phyloP scores from a whole-genome alignment of 2,329 filamentous ascomycete species.

The Arthrobotrys conoides region DNA sequence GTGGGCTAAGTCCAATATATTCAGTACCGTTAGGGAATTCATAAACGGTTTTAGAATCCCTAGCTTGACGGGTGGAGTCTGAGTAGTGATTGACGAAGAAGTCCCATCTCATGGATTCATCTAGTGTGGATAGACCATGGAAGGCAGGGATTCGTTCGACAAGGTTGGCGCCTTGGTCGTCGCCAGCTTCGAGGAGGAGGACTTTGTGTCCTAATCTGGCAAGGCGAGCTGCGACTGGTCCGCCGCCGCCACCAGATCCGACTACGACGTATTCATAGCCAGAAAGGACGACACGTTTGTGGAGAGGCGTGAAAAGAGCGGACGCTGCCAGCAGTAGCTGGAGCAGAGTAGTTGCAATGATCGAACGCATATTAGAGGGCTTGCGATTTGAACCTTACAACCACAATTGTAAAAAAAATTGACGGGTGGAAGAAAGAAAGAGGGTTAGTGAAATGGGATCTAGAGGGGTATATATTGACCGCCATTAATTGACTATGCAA shows the following conservation, averaged over 20 bases:
- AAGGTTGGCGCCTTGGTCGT: slow-evolving; percentile 71
- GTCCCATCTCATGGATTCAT: slow-evolving; percentile 74
- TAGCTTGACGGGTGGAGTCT: slow-evolving; percentile 71
- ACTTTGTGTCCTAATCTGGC: slow-evolving; percentile 74
- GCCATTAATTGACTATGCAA: slow-evolving; percentile 15
- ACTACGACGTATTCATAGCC: slow-evolving; percentile 77
- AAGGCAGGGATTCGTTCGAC: slow-evolving; percentile 73
- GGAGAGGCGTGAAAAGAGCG: slow-evolving; percentile 11
- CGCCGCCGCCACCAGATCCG: slow-evolving; percentile 74
- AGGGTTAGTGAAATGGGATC: not conserved
- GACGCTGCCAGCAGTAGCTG: slow-evolving; percentile 43
- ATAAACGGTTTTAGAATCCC: slow-evolving; percentile 75
- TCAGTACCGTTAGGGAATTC: slow-evolving; percentile 66
- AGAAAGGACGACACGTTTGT: slow-evolving; percentile 62
- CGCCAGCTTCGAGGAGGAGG: slow-evolving; percentile 75
- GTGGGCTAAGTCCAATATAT: slow-evolving; percentile 68
- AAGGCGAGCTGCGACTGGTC: slow-evolving; percentile 73
- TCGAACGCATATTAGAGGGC: slow-evolving; percentile 11
- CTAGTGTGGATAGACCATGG: slow-evolving; percentile 72
- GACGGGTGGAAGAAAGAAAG: too few species aligned
- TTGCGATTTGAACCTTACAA: not conserved
- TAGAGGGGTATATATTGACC: slow-evolving; percentile 1
- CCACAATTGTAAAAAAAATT: not conserved
- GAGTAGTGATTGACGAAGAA: slow-evolving; percentile 76
- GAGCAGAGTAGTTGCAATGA: slow-evolving; percentile 29